Evolutionary conservation across 2,329 filamentous ascomycete genomes (phyloP).

Genomic region (Colletotrichum sp.): DNA sequence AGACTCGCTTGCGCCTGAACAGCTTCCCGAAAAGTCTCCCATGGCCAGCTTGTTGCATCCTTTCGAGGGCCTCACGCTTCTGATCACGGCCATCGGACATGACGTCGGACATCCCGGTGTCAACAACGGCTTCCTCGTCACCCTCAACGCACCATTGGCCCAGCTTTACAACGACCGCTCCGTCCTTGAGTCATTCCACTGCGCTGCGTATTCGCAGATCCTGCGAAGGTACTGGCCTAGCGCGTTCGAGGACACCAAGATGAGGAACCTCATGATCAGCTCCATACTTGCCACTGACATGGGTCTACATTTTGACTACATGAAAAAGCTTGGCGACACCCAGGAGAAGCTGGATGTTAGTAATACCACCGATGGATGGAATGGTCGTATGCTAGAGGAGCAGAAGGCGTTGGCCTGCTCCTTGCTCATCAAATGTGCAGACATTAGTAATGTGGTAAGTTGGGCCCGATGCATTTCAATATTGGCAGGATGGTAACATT

Average conservation of each 20-base stretch:
- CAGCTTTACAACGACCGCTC: conserved; percentile 97
- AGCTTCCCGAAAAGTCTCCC: conserved; percentile 56
- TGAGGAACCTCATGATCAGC: conserved; percentile 93
- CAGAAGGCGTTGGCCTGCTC: conserved; percentile 85
- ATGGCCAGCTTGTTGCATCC: conserved; percentile 80
- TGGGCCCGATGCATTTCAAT: neutral
- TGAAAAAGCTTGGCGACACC: conserved; percentile 82
- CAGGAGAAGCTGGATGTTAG: conserved; percentile 78
- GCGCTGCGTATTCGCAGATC: conserved; percentile 95
- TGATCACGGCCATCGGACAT: conserved; percentile 96
- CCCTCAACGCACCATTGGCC: conserved; percentile 88
- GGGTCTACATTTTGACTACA: conserved; percentile 96
- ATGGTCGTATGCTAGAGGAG: conserved; percentile 75
- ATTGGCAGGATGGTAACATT: conserved; percentile 23
- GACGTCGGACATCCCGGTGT: conserved; percentile 97
- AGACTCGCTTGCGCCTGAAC: conserved; percentile 25
- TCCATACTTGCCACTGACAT: conserved; percentile 98
- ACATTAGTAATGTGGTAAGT: conserved; percentile 97
- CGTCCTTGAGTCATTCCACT: conserved; percentile 96
- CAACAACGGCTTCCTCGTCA: conserved; percentile 95
- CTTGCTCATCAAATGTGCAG: conserved; percentile 94
- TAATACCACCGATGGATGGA: conserved; percentile 75
- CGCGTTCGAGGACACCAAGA: conserved; percentile 77
- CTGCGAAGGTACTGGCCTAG: conserved; percentile 89
- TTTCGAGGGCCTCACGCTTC: conserved; percentile 85